phyloP scores from a whole-genome alignment of 306 rosid species.

The Pterocarpus santalinus region DNA sequence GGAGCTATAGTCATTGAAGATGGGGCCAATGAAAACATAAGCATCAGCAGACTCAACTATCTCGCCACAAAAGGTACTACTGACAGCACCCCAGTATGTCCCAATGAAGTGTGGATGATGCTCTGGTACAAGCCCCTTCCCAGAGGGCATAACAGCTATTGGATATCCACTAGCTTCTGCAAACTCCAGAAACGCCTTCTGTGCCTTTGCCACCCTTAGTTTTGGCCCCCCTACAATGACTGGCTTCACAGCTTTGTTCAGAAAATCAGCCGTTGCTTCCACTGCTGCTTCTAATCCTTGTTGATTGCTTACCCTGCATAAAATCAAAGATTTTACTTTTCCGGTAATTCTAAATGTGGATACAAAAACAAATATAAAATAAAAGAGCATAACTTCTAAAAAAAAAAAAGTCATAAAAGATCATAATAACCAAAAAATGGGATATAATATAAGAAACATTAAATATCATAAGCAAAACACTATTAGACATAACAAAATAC shows the following conservation, averaged over 20 bases:
- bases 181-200: slow-evolving; percentile 71
- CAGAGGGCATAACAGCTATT: slow-evolving; percentile 84
- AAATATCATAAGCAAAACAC: slow-evolving; percentile 4
- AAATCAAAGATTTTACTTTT: neutral
- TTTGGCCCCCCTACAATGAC: slow-evolving; percentile 87
- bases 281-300: slow-evolving; percentile 88
- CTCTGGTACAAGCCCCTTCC: slow-evolving; percentile 86
- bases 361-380: slow-evolving; percentile 28
- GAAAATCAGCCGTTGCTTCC: slow-evolving; percentile 79
- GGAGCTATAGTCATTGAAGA: slow-evolving; percentile 90
- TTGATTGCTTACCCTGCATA: slow-evolving; percentile 69
- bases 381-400: neutral
- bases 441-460: neutral
- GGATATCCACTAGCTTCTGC: slow-evolving; percentile 86
- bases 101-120: slow-evolving; percentile 66
- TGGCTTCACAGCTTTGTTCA: slow-evolving; percentile 84
- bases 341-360: slow-evolving; percentile 4
- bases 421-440: neutral
- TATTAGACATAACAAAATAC: neutral
- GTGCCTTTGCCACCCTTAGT: slow-evolving; percentile 76
- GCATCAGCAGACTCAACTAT: slow-evolving; percentile 94
- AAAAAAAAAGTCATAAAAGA: neutral
- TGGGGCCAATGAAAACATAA: slow-evolving; percentile 83
- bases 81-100: slow-evolving; percentile 92
- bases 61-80: slow-evolving; percentile 81